phyloP scores from a whole-genome alignment of 2,329 filamentous ascomycete genomes.

The Exutisphaerella laricina region DNA sequence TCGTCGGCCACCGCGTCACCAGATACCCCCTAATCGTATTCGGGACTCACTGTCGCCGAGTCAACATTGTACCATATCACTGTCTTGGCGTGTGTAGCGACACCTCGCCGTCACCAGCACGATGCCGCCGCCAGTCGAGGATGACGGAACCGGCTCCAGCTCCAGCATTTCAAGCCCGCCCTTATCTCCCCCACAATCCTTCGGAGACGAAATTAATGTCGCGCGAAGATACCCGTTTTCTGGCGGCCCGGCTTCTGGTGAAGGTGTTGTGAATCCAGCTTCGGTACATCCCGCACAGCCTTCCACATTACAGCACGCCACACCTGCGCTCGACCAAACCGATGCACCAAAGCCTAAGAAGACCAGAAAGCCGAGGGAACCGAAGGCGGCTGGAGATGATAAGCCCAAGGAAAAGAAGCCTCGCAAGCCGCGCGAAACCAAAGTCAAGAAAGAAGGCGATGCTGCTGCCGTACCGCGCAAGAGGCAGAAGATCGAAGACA shows the following conservation, averaged over 20 bases:
- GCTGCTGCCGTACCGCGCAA: constrained; percentile 45
- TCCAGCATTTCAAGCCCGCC: constrained; percentile 12
- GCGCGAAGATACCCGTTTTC: constrained; percentile 2
- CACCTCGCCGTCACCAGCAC: constrained; percentile 1
- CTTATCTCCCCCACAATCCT: constrained; percentile 8
- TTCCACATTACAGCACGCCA: constrained; percentile 20
- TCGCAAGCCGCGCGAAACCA: constrained; percentile 40
- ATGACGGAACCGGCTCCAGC: constrained; percentile 7
- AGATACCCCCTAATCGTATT: neutral
- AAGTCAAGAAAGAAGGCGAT: constrained; percentile 39
- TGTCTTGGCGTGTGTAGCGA: constrained; percentile 4
- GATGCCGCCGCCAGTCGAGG: constrained; percentile 9
- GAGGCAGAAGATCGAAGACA: constrained; percentile 40
- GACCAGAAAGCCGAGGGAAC: constrained; percentile 39
- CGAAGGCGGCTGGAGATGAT: constrained; percentile 32
- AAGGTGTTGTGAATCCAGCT: constrained; percentile 30
- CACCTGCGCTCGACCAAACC: constrained; percentile 33
- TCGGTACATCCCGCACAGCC: constrained; percentile 24
- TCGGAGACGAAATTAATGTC: constrained; percentile 5
- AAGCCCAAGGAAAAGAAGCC: constrained; percentile 41
- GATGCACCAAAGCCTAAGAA: constrained; percentile 35
- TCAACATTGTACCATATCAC: constrained; percentile 1
- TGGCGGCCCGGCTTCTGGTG: constrained; percentile 24
- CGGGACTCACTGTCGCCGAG: neutral
- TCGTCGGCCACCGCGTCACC: neutral